Evolutionary conservation across 805 yeast species (phyloP).

Genomic region (Citeromyces nyonsensis): DNA sequence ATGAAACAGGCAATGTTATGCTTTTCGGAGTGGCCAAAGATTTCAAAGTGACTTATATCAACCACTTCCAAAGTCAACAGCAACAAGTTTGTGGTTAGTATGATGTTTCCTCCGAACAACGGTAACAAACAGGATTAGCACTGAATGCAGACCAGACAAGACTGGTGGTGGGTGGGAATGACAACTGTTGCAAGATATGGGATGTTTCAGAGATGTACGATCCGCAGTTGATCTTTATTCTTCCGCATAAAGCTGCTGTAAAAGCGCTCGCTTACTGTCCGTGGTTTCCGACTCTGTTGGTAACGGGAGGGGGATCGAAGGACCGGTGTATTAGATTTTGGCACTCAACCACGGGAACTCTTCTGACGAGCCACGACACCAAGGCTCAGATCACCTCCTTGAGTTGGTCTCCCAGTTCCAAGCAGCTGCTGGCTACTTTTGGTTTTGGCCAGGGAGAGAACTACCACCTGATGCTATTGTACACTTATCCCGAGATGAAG

Average conservation of each 20-base stretch:
- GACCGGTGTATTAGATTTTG: constrained; percentile 75
- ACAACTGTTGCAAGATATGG: constrained; percentile 72
- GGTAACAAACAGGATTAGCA: constrained; percentile 31
- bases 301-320: constrained; percentile 83
- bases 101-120: neutral
- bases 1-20: constrained; percentile 43
- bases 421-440: constrained; percentile 64
- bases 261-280: constrained; percentile 88
- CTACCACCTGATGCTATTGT: constrained; percentile 40
- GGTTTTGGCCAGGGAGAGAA: constrained; percentile 53
- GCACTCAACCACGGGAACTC: constrained; percentile 72
- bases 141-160: constrained; percentile 35
- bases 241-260: constrained; percentile 75
- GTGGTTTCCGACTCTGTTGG: constrained; percentile 67
- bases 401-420: constrained; percentile 52
- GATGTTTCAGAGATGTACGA: constrained; percentile 24
- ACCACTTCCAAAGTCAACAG: constrained; percentile 26
- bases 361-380: constrained; percentile 39
- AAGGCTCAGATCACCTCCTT: constrained; percentile 68
- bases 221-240: constrained; percentile 28
- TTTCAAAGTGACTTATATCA: constrained; percentile 5
- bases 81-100: constrained; percentile 45
- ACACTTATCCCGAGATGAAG: constrained; percentile 51
- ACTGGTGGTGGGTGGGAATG: constrained; percentile 75
- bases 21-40: constrained; percentile 15